phyloP scores from a whole-genome alignment of 2,329 filamentous ascomycete genomes.

The Xylariomycetidae sp. region DNA sequence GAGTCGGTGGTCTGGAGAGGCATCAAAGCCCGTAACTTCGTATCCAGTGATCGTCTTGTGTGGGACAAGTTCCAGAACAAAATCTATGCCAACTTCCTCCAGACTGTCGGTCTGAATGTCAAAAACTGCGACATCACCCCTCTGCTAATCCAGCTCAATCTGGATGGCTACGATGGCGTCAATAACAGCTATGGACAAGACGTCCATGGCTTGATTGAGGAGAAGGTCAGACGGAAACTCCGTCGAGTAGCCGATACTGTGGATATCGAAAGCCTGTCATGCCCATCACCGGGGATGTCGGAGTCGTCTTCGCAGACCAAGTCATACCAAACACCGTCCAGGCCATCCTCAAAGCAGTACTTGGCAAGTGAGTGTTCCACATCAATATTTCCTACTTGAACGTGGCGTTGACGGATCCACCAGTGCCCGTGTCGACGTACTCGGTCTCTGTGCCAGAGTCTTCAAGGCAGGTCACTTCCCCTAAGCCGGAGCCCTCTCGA shows the following conservation, averaged over 20 bases:
- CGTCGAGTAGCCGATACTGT: conserved; percentile 5
- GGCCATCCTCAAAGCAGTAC: neutral
- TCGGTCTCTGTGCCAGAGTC: neutral
- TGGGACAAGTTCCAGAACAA: conserved; percentile 9
- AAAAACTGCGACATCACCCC: conserved; percentile 7
- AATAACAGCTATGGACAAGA: conserved; percentile 5
- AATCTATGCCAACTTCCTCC: conserved; percentile 7
- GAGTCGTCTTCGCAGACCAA: conserved; percentile 1
- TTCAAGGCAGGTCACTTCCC: neutral
- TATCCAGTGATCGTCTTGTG: conserved; percentile 4
- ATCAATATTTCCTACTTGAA: neutral
- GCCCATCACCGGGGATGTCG: neutral
- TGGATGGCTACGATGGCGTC: conserved; percentile 12
- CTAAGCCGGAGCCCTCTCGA: neutral
- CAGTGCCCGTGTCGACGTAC: neutral
- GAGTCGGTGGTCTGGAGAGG: conserved; percentile 9
- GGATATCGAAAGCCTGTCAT: neutral
- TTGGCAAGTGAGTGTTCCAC: neutral
- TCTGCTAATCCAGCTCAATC: conserved; percentile 8
- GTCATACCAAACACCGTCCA: neutral
- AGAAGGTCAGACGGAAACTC: conserved; percentile 11
- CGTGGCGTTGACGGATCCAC: neutral
- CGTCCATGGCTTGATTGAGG: conserved; percentile 8
- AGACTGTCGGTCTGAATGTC: conserved; percentile 3
- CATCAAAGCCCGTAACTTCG: conserved; percentile 5